Conservation (phyloP, 2,329 filamentous ascomycete genomes). For the Colletotrichum sp. region DNA sequence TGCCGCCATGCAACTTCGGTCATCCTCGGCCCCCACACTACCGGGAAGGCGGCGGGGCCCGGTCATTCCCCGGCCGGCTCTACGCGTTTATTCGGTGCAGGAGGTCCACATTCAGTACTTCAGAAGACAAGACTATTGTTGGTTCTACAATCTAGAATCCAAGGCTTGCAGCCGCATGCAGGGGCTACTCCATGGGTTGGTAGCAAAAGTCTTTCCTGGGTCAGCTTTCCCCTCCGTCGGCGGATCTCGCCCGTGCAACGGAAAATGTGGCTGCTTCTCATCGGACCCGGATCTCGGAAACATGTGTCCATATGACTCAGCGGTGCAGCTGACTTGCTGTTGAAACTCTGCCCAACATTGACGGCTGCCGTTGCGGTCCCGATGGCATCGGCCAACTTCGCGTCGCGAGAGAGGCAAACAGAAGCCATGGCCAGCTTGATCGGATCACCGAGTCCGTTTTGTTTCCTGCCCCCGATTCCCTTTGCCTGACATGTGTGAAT, state of each 20-base stretch:
- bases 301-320: background rate
- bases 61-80: background rate
- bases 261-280: background rate
- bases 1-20: slow-evolving; percentile 5
- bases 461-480: background rate
- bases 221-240: background rate
- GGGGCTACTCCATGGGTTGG: background rate
- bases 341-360: background rate
- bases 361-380: slow-evolving; percentile 1
- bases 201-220: background rate
- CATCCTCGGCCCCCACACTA: background rate
- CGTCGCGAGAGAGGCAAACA: background rate
- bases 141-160: background rate
- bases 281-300: background rate
- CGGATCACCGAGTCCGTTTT: background rate
- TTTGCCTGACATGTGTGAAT: background rate
- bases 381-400: background rate
- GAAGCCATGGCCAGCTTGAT: background rate
- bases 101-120: background rate
- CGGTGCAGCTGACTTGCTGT: background rate
- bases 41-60: background rate
- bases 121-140: background rate
- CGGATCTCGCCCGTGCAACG: background rate
- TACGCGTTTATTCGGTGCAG: no score
- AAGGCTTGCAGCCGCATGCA: background rate